Base-by-base conservation (phyloP, 2,329 filamentous ascomycete genomes). In the Pyrenophora seminiperda region DNA sequence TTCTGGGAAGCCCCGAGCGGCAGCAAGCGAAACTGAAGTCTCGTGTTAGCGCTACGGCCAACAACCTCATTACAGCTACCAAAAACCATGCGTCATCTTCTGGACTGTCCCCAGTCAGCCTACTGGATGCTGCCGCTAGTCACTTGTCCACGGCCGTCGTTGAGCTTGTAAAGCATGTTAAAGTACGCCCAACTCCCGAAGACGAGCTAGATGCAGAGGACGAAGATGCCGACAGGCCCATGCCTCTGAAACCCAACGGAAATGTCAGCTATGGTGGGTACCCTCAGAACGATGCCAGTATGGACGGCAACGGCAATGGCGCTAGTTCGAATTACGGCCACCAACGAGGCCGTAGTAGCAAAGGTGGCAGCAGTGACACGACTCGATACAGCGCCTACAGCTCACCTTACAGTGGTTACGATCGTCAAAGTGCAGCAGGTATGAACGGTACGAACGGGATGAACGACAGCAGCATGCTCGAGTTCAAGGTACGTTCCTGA, bases 31-130 rank as follows among this genome's bases (percentile, higher is more conserved):
- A 87, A 71, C 81, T 95, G 53, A 95, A 90, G 74, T 82, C 84
- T 41, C 87, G 88, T 50, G 88, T 97, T 3, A 95, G 91, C n/a
- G 88, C 88, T 2, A 96, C 93, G 1, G 92, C 94, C 40, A 97
- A 97, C 78, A 94, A 93, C 67, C 80, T 99, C 50, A 97, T 97
- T 65, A 97, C 93, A 2, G 91, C 93, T 1, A 88, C 90, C 27
- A 96, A 95, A 77, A 96, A 96, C 68, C 96, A 94, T 72, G 87
- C 89, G 27, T 82, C 84, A 9, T 87, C 91, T 0, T 86, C 84
- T 15, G 94, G 94, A 22, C 83, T 99, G 24, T 93, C 91, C 1
- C 94, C 94, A 0, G 88, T 99, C n/a, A 96, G 91, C 5, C 77
- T 99, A 3, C 79, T 99, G 17, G 94, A 99, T 72, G 94, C 93